Conservation (phyloP, 2,329 filamentous ascomycete species). For the Ustulina deusta region DNA sequence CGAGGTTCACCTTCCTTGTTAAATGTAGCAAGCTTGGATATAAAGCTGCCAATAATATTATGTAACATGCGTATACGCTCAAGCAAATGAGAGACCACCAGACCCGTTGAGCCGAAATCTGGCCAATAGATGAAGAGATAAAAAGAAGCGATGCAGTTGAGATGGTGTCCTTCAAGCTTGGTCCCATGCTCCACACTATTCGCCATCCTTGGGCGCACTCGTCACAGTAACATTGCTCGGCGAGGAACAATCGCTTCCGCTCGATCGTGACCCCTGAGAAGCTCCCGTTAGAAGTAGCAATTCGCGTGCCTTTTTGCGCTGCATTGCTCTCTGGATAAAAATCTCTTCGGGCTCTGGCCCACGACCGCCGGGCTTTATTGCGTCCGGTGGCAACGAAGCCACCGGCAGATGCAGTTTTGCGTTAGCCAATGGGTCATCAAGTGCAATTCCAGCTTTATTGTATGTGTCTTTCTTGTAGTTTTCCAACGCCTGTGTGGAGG, state of each 20-base stretch:
- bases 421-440: slow-evolving; percentile 58
- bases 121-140: neutral
- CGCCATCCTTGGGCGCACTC: slow-evolving; percentile 28
- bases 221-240: slow-evolving; percentile 43
- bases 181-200: neutral
- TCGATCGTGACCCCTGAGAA: slow-evolving; percentile 44
- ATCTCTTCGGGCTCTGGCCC: slow-evolving; percentile 62
- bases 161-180: neutral
- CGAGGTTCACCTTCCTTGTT: neutral
- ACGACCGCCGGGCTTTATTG: slow-evolving; percentile 58
- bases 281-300: slow-evolving; percentile 41
- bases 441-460: slow-evolving; percentile 58
- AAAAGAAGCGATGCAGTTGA: neutral
- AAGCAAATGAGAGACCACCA: slow-evolving; percentile 1
- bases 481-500: slow-evolving; percentile 62
- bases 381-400: slow-evolving; percentile 58
- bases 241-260: slow-evolving; percentile 44
- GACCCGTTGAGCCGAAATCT: neutral
- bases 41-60: neutral
- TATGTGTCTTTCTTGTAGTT: slow-evolving; percentile 59
- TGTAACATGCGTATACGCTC: slow-evolving; percentile 10
- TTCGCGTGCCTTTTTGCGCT: slow-evolving; percentile 49
- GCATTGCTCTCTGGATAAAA: slow-evolving; percentile 52
- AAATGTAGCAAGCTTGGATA: slow-evolving; percentile 11
- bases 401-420: slow-evolving; percentile 61